Conservation (phyloP, 2,329 filamentous ascomycete species). For the Immersiporthe knoxdaviesiana region DNA sequence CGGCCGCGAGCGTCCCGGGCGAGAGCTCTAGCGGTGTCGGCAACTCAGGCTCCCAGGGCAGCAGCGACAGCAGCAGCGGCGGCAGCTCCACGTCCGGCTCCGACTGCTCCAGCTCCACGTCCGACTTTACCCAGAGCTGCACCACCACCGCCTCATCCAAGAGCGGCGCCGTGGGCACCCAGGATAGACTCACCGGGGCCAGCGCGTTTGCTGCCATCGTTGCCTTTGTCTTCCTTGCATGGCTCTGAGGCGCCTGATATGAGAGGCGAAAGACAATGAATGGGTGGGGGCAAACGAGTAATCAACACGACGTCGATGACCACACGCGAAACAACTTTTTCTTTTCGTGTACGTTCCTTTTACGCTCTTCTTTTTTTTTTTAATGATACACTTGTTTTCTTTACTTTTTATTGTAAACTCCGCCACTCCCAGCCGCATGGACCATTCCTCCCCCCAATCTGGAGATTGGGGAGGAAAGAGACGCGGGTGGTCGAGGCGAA, state of each 20-base stretch:
- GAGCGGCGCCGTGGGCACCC: slow-evolving; percentile 33
- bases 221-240: slow-evolving; percentile 40
- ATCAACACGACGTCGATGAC: slow-evolving; percentile 15
- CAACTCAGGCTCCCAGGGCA: slow-evolving; percentile 29
- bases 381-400: slow-evolving; percentile 12
- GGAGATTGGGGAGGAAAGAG: not conserved
- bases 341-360: slow-evolving; percentile 11
- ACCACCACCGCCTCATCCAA: slow-evolving; percentile 41
- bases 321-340: slow-evolving; percentile 11
- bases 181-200: slow-evolving; percentile 38
- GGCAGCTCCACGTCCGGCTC: slow-evolving; percentile 22
- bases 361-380: not conserved
- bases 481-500: not conserved
- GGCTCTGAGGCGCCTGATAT: slow-evolving; percentile 33
- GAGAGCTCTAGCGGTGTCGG: slow-evolving; percentile 35
- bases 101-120: slow-evolving; percentile 39
- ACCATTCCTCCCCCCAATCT: not conserved
- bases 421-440: not conserved
- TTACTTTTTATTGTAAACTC: not conserved
- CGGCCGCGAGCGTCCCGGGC: slow-evolving; percentile 37
- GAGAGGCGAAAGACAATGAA: not conserved
- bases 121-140: slow-evolving; percentile 37
- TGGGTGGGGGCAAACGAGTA: slow-evolving; percentile 11
- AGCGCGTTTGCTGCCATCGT: slow-evolving; percentile 44
- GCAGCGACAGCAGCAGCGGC: slow-evolving; percentile 32